These are phyloP conservation scores for Neonectria faginata DNA, from an alignment of 2,329 filamentous ascomycete genomes.

Conservation along the genomic window DNA sequence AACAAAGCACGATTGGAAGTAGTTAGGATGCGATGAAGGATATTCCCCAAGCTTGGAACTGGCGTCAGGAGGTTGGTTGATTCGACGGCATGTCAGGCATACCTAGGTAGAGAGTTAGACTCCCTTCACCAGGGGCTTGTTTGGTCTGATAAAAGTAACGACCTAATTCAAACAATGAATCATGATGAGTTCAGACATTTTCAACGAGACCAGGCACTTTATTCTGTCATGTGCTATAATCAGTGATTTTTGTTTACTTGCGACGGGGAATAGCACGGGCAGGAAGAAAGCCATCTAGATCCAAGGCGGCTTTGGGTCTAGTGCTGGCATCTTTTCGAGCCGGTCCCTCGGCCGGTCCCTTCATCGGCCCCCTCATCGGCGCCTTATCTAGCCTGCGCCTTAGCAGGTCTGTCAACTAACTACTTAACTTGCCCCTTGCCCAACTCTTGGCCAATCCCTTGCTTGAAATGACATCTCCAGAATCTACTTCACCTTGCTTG, in stretches of 20 bases:
- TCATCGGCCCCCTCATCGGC: background rate
- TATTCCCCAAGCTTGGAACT: conserved; percentile 1
- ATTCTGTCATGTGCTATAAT: background rate
- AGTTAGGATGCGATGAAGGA: background rate
- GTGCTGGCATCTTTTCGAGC: background rate
- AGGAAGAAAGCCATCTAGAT: too few relatives aligned
- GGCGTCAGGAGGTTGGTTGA: background rate
- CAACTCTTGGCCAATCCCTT: too few relatives aligned
- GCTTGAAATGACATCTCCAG: background rate
- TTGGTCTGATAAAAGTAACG: background rate
- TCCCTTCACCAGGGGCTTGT: background rate
- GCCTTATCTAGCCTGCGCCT: too few relatives aligned
- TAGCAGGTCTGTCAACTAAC: too few relatives aligned
- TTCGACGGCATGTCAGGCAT: conserved; percentile 2
- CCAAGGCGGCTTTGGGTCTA: background rate
- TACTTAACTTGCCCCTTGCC: too few relatives aligned
- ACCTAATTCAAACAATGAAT: background rate
- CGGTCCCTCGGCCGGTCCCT: background rate
- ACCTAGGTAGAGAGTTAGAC: conserved; percentile 7
- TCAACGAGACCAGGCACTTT: background rate
- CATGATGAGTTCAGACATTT: background rate
- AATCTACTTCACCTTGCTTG: too few relatives aligned
- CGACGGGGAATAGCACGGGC: too few relatives aligned
- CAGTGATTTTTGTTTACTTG: too few relatives aligned
- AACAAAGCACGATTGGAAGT: background rate